Percentiles rank a stretch among this genome's conserved stretches.
Conservation (phyloP, 140 eudicot genomes). For the Senecio squalidus region DNA sequence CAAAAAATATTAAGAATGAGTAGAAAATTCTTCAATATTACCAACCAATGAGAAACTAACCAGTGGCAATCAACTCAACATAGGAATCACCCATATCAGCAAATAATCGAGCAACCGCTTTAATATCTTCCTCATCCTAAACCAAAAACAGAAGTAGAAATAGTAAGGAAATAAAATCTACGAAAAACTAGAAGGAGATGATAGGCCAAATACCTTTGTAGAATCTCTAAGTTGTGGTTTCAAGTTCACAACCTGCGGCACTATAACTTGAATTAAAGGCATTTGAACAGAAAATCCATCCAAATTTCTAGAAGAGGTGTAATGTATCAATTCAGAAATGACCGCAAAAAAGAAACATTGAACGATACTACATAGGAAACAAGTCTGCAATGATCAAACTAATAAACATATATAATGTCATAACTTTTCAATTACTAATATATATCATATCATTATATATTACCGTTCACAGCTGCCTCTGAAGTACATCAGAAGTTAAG, state of each 20-base stretch:
- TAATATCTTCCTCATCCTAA: conserved; percentile 98
- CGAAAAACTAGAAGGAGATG: neutral
- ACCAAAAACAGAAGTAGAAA: neutral
- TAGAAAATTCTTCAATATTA: neutral
- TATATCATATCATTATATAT: neutral
- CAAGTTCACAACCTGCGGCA: conserved; percentile 85
- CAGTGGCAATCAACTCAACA: conserved; percentile 95
- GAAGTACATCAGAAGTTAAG: conserved; percentile 77
- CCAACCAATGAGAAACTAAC: conserved; percentile 32
- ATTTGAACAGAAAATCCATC: conserved; percentile 68
- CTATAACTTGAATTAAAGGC: conserved; percentile 95
- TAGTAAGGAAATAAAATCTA: neutral
- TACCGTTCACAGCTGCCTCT: conserved; percentile 98
- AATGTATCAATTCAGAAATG: conserved; percentile 92
- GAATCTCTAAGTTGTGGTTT: conserved; percentile 86
- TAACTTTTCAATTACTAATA: conserved; percentile 6
- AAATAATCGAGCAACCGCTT: conserved; percentile 95
- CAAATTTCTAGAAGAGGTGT: conserved; percentile 70
- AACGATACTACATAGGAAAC: conserved; percentile 10
- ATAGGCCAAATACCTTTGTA: conserved; percentile 56
- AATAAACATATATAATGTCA: conserved; percentile 3
- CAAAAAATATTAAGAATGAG: neutral
- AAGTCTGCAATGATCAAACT: neutral
- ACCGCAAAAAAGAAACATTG: conserved; percentile 47
- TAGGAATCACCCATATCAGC: conserved; percentile 99